These are phyloP conservation scores for Geotrichum fermentans DNA, from an alignment of 1,139 yeast genomes.

Conservation along the genomic window DNA sequence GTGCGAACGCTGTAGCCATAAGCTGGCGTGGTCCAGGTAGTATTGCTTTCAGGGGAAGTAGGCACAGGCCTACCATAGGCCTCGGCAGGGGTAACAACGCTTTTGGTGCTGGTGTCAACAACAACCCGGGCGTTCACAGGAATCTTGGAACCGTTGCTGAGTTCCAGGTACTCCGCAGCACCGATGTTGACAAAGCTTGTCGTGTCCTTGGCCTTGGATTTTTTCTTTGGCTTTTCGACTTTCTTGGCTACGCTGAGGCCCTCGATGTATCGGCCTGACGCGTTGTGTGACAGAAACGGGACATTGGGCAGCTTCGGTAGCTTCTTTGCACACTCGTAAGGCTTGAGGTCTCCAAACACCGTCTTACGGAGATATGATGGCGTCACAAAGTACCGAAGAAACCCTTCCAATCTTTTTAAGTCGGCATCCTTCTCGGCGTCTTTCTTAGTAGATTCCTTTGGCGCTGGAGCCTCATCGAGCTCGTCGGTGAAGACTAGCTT, in stretches of 20 bases:
- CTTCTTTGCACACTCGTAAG: conserved; percentile 54
- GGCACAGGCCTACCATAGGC: conserved; percentile 51
- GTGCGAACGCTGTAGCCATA: conserved; percentile 76
- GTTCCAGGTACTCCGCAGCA: conserved; percentile 49
- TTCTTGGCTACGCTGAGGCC: conserved; percentile 62
- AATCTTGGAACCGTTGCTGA: conserved; percentile 52
- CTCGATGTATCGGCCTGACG: conserved; percentile 44
- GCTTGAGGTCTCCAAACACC: conserved; percentile 47
- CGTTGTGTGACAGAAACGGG: conserved; percentile 53
- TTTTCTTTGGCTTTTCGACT: conserved; percentile 42
- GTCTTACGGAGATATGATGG: conserved; percentile 75
- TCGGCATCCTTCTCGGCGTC: conserved; percentile 19
- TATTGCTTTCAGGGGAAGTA: background rate
- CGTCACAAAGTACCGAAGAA: conserved; percentile 77
- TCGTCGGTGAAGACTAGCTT: conserved; percentile 1
- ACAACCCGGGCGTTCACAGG: conserved; percentile 81
- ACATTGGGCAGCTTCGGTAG: conserved; percentile 68
- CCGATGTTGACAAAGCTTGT: conserved; percentile 81
- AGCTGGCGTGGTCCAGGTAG: conserved; percentile 21
- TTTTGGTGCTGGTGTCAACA: conserved; percentile 57
- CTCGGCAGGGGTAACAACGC: conserved; percentile 63
- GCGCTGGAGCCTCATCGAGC: background rate
- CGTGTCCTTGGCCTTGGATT: conserved; percentile 40
- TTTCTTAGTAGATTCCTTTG: background rate
- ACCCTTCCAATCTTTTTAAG: conserved; percentile 48